Conservation (phyloP, 73 alveolate species). For the Symbiodinium natans region DNA sequence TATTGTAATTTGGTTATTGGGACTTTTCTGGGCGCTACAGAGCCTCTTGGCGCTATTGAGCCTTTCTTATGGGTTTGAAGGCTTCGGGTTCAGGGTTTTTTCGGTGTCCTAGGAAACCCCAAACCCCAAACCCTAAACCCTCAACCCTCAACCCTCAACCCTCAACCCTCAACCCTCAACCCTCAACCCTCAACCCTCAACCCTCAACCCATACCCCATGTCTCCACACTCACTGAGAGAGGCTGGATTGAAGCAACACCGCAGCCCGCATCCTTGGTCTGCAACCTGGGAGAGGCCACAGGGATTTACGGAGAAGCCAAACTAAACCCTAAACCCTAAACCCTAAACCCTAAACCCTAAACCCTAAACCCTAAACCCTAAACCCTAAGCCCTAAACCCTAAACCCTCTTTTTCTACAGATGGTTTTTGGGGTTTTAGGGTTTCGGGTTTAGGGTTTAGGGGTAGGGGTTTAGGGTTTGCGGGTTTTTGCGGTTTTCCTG, state of each 20-base stretch:
- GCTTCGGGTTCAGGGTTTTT: too few relatives aligned
- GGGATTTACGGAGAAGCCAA: background rate
- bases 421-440: background rate
- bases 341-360: background rate
- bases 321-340: too few relatives aligned
- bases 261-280: conserved; percentile 21
- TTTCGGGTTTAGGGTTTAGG: background rate
- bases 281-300: conserved; percentile 81
- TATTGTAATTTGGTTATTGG: too few relatives aligned
- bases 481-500: too few relatives aligned
- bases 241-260: conserved; percentile 62
- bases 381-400: background rate
- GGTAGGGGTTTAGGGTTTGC: background rate
- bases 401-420: too few relatives aligned
- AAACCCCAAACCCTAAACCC: background rate
- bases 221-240: background rate
- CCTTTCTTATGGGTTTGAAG: too few relatives aligned
- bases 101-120: too few relatives aligned
- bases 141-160: background rate
- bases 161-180: background rate
- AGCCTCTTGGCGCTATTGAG: too few relatives aligned
- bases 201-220: too few relatives aligned
- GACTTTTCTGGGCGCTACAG: too few relatives aligned
- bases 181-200: too few relatives aligned
- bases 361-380: background rate